phyloP scores from a whole-genome alignment of 73 alveolate species.

The Paramecium caudatum region DNA sequence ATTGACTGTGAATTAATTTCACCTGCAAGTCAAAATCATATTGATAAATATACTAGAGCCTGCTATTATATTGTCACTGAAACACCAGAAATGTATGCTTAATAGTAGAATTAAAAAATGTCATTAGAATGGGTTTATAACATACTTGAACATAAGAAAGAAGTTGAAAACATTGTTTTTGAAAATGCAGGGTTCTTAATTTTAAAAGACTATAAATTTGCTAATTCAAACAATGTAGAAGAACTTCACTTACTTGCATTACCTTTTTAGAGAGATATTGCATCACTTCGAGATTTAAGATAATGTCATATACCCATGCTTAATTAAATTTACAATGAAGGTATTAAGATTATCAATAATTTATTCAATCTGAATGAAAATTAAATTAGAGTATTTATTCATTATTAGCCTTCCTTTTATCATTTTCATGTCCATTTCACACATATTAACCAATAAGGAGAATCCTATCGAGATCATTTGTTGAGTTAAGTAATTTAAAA shows the following conservation, averaged over 20 bases:
- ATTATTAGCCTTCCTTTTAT: neutral
- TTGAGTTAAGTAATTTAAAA: neutral
- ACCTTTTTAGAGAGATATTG: constrained; percentile 1
- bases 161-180: constrained; percentile 5
- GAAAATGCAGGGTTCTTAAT: neutral
- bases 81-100: neutral
- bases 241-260: neutral
- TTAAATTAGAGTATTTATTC: neutral
- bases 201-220: neutral
- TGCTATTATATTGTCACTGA: neutral
- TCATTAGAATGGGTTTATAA: constrained; percentile 1
- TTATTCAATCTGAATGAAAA: neutral
- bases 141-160: neutral
- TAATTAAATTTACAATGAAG: neutral
- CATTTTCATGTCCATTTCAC: constrained; percentile 46
- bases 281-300: neutral
- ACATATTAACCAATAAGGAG: neutral
- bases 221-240: neutral
- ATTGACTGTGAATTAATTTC: neutral
- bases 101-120: neutral
- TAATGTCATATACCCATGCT: neutral
- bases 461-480: neutral
- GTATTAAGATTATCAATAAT: neutral
- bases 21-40: neutral
- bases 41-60: neutral